A percentile compares a stretch with the other conserved stretches of the same genome.
phyloP scores from a whole-genome alignment of 306 rosid species.

The Rosa lucieae region DNA sequence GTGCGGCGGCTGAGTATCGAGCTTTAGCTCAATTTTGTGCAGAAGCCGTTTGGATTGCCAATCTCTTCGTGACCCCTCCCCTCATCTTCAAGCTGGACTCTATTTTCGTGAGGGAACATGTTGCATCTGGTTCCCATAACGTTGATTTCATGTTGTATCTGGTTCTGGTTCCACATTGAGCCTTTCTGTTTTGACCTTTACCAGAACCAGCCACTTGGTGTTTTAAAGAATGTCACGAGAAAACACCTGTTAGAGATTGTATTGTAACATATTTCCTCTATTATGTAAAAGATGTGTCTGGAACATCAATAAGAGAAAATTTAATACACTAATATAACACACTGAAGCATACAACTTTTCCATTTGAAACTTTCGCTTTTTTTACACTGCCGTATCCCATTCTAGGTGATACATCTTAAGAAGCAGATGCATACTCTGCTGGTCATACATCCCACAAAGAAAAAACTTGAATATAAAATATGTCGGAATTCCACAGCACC shows the following conservation, averaged over 20 bases:
- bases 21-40: too few species aligned
- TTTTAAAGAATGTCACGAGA: too few species aligned
- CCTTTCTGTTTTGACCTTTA: too few species aligned
- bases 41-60: too few species aligned
- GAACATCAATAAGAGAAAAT: neutral
- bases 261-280: neutral
- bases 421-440: neutral
- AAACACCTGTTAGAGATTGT: neutral
- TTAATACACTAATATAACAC: neutral
- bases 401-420: neutral
- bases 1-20: too few species aligned
- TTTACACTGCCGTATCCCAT: neutral
- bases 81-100: too few species aligned
- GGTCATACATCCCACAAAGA: neutral
- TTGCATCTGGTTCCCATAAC: too few species aligned
- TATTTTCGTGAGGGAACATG: too few species aligned
- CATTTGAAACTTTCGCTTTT: neutral
- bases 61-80: too few species aligned
- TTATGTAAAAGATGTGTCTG: neutral
- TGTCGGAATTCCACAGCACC: neutral
- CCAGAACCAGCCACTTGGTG: too few species aligned
- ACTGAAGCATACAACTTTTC: neutral
- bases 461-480: neutral
- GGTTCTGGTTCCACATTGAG: too few species aligned
- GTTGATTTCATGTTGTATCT: too few species aligned